A percentile compares a stretch with the other conserved stretches of the same genome.
phyloP scores from a whole-genome alignment of 2,329 filamentous ascomycete species.

The Monosporascus cannonballus region DNA sequence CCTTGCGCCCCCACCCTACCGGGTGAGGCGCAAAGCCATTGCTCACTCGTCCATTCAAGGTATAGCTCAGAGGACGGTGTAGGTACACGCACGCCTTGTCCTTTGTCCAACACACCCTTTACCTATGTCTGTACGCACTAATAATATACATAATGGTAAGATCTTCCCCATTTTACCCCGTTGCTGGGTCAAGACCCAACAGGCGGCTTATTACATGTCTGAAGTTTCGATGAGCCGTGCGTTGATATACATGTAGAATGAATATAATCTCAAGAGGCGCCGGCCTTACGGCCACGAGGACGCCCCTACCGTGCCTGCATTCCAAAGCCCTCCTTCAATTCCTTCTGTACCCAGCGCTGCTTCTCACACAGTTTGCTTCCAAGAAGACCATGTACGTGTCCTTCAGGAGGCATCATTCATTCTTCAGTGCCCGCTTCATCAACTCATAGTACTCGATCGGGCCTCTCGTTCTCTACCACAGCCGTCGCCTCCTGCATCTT shows the following conservation, averaged over 20 bases:
- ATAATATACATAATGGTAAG: conserved; percentile 29
- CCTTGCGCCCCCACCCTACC: conserved; percentile 21
- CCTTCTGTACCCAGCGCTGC: conserved; percentile 19
- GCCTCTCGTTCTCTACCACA: conserved; percentile 20
- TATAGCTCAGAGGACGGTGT: conserved; percentile 17
- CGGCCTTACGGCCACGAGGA: conserved; percentile 35
- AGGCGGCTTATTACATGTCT: conserved; percentile 27
- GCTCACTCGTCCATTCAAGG: conserved; percentile 14
- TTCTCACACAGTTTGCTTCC: conserved; percentile 17
- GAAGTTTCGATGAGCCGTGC: conserved; percentile 21
- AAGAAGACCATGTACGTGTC: conserved; percentile 25
- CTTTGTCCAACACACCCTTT: conserved; percentile 29
- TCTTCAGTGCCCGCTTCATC: conserved; percentile 23
- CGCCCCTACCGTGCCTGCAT: conserved; percentile 28
- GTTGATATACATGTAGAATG: conserved; percentile 30
- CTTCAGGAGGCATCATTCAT: conserved; percentile 28
- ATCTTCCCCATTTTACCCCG: conserved; percentile 22
- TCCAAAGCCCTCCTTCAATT: conserved; percentile 26
- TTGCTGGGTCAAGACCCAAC: conserved; percentile 13
- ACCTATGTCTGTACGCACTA: conserved; percentile 15
- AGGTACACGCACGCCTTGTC: conserved; percentile 19
- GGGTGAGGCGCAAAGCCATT: conserved; percentile 24
- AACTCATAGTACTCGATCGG: conserved; percentile 26
- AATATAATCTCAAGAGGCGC: conserved; percentile 37
- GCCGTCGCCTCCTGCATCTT: conserved; percentile 24